These are phyloP conservation scores for Beta macrorhiza DNA, from an alignment of 179 eudicot genomes.

Conservation along the genomic window DNA sequence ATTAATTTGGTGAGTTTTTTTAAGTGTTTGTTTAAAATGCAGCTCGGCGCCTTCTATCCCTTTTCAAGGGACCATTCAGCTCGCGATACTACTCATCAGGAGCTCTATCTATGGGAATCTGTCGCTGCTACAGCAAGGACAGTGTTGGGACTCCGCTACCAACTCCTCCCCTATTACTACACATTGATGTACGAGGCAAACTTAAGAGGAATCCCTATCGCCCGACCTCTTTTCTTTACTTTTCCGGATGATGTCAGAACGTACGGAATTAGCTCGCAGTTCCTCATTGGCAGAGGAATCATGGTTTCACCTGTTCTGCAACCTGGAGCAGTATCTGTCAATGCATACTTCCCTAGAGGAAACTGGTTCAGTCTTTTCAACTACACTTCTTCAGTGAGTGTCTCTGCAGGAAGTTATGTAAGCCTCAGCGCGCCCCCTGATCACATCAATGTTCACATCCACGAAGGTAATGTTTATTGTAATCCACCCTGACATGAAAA, in stretches of 20 bases:
- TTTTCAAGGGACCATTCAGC: constrained; percentile 69
- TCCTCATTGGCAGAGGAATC: constrained; percentile 70
- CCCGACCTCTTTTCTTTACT: constrained; percentile 82
- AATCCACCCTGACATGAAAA: neutral
- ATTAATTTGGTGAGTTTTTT: neutral
- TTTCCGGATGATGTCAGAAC: constrained; percentile 58
- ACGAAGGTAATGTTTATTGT: constrained; percentile 40
- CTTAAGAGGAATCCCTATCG: constrained; percentile 59
- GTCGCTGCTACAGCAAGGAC: constrained; percentile 66
- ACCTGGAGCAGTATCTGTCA: constrained; percentile 44
- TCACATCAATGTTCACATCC: constrained; percentile 64
- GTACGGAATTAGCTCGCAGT: constrained; percentile 62
- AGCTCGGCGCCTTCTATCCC: constrained; percentile 93
- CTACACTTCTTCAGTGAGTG: constrained; percentile 47
- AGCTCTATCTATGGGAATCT: constrained; percentile 76
- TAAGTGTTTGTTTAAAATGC: constrained; percentile 13
- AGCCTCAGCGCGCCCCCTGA: constrained; percentile 60
- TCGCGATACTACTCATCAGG: constrained; percentile 40
- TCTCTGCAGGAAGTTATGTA: constrained; percentile 37
- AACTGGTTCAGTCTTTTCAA: constrained; percentile 76
- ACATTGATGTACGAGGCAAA: constrained; percentile 74
- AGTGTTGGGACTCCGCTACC: constrained; percentile 70
- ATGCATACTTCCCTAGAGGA: constrained; percentile 75
- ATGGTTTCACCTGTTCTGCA: constrained; percentile 72
- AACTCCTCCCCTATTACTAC: constrained; percentile 75